Evolutionary conservation across 2,329 filamentous ascomycete genomes (phyloP), one percentile per base, ranked within the genome.

Genomic region (Neocucurbitaria cava): DNA sequence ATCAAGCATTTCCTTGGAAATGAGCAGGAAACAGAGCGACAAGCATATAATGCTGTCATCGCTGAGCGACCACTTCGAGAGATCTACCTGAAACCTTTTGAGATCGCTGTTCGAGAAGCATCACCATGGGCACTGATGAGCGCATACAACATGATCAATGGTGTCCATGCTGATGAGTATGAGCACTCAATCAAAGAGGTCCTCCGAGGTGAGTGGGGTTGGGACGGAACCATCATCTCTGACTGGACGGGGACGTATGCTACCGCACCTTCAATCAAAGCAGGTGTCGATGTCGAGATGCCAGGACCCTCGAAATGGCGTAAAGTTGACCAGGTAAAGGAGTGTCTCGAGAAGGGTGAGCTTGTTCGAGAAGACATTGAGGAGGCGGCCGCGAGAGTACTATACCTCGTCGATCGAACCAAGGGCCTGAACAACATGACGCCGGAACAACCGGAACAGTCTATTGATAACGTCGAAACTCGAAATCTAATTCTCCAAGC

Each of bases 1-100:
- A 87, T 93, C 62, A 95, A 95, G 79, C 91, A 89, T 71, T 90
- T 89, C 57, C 86, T 88, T 17, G 86, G 81, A n/a, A 91, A 91
- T 54, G 89, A 91, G 69, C 86, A 90, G 69, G 89, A 91, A 72
- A 90, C 88, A 0, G 78, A 87, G 66, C 82, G 88, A 47, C 79
- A 88, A 61, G 87, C 83, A 0, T 83, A 89, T 54, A 82, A 90
- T 71, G 86, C 87, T 2, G 76, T 85, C 24, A 80, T 91, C 42
- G 81, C 84, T 24, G 87, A 91, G 63, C 80, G 88, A 31, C 81
- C 87, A 2, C 76, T 91, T 24, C 81, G 88, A 24, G 89, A 91
- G 68, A 78, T 91, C 0, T 91, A 91, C 61, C 82, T 91, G n/a
- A 85, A 87, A 41, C 89, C 89, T 0, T 91, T 91, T 59, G 88